Conservation (phyloP, 2,329 filamentous ascomycete genomes). For the Grosmannia serpens region DNA sequence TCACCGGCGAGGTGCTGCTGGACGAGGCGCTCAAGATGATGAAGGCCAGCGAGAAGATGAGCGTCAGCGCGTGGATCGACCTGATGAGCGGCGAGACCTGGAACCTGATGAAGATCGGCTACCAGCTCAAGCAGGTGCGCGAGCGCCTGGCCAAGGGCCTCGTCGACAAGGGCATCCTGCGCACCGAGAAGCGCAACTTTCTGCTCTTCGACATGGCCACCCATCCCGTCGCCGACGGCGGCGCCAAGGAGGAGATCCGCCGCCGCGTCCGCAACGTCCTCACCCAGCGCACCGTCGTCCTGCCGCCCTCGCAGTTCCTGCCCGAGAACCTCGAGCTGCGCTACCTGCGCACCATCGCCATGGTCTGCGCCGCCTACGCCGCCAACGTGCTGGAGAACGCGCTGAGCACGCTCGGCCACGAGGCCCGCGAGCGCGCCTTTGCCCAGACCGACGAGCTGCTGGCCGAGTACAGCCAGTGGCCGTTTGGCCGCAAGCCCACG, state of each 20-base stretch:
- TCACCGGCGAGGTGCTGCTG: slow-evolving; percentile 92
- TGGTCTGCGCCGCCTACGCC: slow-evolving; percentile 97
- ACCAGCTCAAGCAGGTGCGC: slow-evolving; percentile 97
- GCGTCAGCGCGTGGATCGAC: slow-evolving; percentile 97
- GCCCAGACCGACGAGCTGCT: slow-evolving; percentile 93
- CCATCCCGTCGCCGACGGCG: slow-evolving; percentile 90
- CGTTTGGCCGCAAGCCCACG: slow-evolving; percentile 76
- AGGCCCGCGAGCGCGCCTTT: slow-evolving; percentile 87
- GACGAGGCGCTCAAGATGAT: slow-evolving; percentile 99
- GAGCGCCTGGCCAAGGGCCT: slow-evolving; percentile 94
- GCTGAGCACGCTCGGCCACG: slow-evolving; percentile 85
- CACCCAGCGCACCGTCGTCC: slow-evolving; percentile 85
- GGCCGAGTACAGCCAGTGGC: slow-evolving; percentile 95
- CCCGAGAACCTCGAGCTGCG: slow-evolving; percentile 92
- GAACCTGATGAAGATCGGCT: slow-evolving; percentile 99
- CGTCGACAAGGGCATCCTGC: slow-evolving; percentile 95
- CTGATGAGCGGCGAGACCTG: slow-evolving; percentile 98
- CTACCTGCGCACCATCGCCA: slow-evolving; percentile 80
- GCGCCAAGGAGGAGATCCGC: slow-evolving; percentile 94
- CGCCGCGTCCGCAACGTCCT: slow-evolving; percentile 85
- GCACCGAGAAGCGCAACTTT: slow-evolving; percentile 99
- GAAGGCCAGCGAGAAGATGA: slow-evolving; percentile 99
- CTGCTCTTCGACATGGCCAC: slow-evolving; percentile 99
- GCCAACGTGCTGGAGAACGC: slow-evolving; percentile 98
- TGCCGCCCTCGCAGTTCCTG: slow-evolving; percentile 76